Base-by-base conservation (phyloP, 345 rosid species). In the Arabidopsis arenosa region DNA sequence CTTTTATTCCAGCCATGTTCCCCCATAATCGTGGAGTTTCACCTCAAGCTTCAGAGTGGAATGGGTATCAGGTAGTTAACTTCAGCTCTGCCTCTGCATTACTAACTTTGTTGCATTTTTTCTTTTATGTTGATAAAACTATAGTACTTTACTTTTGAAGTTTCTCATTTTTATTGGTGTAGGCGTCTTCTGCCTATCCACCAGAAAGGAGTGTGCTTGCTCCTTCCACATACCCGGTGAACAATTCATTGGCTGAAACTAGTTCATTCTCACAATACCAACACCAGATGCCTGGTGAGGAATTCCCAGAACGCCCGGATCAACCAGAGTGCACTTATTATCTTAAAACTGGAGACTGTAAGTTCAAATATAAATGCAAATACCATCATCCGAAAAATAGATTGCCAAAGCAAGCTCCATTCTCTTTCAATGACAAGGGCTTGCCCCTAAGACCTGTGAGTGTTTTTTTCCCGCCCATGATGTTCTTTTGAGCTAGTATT, bases 401-500 rank as follows among this genome's bases (percentile, higher is more conserved):
- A 64, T 59, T 70, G 68, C 55, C 82, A 2, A 91, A 83, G 78
- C 78, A 87, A 48, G 65, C 90, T 51, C 83, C 89, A 33, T 87
- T 85, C 57, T 36, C 84, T 64, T 84, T 93, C 49, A 96, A 89
- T 60, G 93, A 93, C 84, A 93, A 91, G 83, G 99, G 98, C 75
- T 88, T 93, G 73, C 99, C 98, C 23, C 62, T 96, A 76, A 89
- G 99, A 85, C 98, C 98, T 84, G 99, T 96, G 83, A 93, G 95
- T 86, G 66, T 15, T 73, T 62, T 21, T 53, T 51, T 54, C 10
- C 47, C 9, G 0, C 43, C 63, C 33, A 49, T 30, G 6, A 26
- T 63, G 21, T 72, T 72, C 67, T 7, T 63, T 14, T 26, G 2
- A 43, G 7, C 35, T 63, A 14, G 10, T 44, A 63, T 44, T 41